Evolutionary conservation across 805 yeast species (phyloP), one percentile per base, ranked within the genome.

Genomic region (Ogataea siamensis): DNA sequence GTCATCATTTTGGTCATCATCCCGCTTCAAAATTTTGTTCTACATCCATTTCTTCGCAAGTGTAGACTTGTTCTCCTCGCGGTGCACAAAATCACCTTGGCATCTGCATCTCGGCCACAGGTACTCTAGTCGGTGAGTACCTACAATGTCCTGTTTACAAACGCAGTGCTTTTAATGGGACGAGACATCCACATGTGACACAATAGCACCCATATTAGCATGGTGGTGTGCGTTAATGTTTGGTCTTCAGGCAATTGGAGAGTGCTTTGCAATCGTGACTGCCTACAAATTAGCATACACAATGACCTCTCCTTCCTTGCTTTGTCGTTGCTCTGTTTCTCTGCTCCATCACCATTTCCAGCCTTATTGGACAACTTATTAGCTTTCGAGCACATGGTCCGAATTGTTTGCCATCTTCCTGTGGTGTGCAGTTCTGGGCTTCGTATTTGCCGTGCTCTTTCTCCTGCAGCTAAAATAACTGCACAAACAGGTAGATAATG

Each of bases 241-340:
- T 46, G 53, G 66, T n/a, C 54, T 73, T 34, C 67, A 67, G 24
- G 80, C 79, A 13, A 62, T 66, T 7, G 73, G 77, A 34, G 80
- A 75, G 53, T 73, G 78, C 54, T 74, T 73, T 49, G 71, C 76
- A 9, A 66, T 57, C 37, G 67, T 68, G 19, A 73, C 78, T 10
- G 76, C 71, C 22, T 74, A 73, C 49, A 78, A 74, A 53, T 58
- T 74, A 40, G 79, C 80, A 0, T 75, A 74, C 54, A 66, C 76
- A 3, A 61, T 73, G 51, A 62, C 78, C 5, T 77, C 80, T 21
- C 68, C 63, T 6, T 60, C 65, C 27, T 67, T 74, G 77, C 27
- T 61, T 74, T 41, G 76, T 73, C 11, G 60, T 71, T 63, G 73
- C 79, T 1, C 36, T 59, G 13, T 60, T 55, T 35, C 37, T 60